Base-by-base conservation (phyloP, 306 rosid species). In the Rosa chinensis region DNA sequence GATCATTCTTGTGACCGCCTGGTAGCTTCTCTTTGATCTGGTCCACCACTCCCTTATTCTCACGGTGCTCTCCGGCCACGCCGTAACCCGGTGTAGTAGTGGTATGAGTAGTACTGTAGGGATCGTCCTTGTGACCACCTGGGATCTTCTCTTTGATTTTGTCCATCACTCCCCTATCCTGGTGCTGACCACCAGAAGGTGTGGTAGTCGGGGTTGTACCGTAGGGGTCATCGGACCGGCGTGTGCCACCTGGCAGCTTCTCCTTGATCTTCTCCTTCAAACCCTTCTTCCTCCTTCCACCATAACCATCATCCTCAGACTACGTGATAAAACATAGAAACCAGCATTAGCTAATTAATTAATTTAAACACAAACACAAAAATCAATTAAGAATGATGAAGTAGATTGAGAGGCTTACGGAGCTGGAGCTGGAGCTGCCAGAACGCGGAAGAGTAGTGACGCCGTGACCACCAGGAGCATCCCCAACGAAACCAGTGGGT, bases 271-370 rank as follows among this genome's bases (percentile, higher is more conserved):
- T 84, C 66, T 81, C 67, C 72, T 49, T 85, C 84, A 89, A 12
- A 47, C 90, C 90, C 90, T 87, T 87, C 89, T 85, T 89, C 77
- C 88, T 89, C 56, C 93, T 68, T 76, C 90, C 93, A 14, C 93
- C 92, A 18, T 47, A 77, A 35, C 88, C 90, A 70, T 89, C 92
- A 72, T 85, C 92, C 80, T 86, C 92, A 1, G 86, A 82, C 90
- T 86, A 48, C 21, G n/a, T 1, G 1, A 39, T 4, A 37, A 5
- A 63, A 28, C 37, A n/a, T 21, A 8, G 16, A 23, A 49, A 44
- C 12, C 21, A 23, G 40, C 8, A 16, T 25, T 43, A 28, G 17
- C 42, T 3, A 39, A 45, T 8, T 3, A 39, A 45, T 8, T 45
- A 1, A 76, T 16, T 25, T 16, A 21, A 61, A 13, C 16, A 61